Percentiles rank a stretch among this genome's conserved stretches.
phyloP scores from a whole-genome alignment of 2,329 filamentous ascomycete genomes.

The Fusarium ambrosium region DNA sequence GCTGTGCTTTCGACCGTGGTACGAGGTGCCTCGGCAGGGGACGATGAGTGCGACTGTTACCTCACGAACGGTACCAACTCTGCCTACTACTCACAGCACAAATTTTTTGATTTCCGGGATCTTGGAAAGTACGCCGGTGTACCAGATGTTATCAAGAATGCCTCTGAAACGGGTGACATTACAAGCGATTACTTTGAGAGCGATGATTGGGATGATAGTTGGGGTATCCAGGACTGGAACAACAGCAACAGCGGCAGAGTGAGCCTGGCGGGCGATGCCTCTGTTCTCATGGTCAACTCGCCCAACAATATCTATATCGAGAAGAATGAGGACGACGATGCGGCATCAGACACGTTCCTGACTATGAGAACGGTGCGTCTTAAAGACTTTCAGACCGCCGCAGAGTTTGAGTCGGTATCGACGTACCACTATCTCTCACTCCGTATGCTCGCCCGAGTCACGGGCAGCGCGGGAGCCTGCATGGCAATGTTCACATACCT shows the following conservation, averaged over 20 bases:
- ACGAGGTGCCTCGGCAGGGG: conserved; percentile 29
- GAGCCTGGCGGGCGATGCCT: conserved; percentile 44
- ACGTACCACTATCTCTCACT: conserved; percentile 53
- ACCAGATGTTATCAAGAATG: conserved; percentile 49
- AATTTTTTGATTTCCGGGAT: conserved; percentile 65
- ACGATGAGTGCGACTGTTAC: conserved; percentile 61
- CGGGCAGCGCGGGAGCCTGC: conserved; percentile 62
- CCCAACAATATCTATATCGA: conserved; percentile 63
- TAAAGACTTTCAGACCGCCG: conserved; percentile 59
- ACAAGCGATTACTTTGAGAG: conserved; percentile 58
- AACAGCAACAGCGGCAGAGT: conserved; percentile 54
- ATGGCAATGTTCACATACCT: conserved; percentile 68
- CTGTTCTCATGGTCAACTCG: conserved; percentile 57
- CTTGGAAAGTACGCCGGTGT: conserved; percentile 56
- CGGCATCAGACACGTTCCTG: conserved; percentile 57
- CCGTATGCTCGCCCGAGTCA: conserved; percentile 65
- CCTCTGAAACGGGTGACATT: conserved; percentile 42
- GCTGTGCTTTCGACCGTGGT: conserved; percentile 4
- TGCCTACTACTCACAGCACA: conserved; percentile 60
- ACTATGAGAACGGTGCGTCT: conserved; percentile 63
- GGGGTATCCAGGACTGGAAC: conserved; percentile 58
- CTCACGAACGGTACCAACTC: conserved; percentile 60
- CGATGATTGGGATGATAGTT: conserved; percentile 53
- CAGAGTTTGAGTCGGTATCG: conserved; percentile 60
- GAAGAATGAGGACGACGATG: conserved; percentile 53